These are phyloP conservation scores for Cystobasidium tubakii DNA, from an alignment of 768 basidiomycete genomes.

Conservation along the genomic window DNA sequence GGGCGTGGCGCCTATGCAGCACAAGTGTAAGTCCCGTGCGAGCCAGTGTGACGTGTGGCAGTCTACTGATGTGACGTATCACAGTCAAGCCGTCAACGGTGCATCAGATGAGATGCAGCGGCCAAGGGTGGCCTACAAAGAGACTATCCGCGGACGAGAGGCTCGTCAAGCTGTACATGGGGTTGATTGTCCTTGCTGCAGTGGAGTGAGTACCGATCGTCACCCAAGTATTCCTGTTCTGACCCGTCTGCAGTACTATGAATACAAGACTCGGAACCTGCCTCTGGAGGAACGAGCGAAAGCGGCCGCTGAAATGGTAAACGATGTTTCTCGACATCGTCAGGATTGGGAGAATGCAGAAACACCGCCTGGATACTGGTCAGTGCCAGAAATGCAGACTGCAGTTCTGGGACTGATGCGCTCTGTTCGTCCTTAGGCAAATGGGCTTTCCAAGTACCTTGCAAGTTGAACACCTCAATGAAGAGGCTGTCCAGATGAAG, in stretches of 20 bases:
- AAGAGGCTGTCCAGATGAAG: not conserved
- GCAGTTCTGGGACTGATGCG: not conserved
- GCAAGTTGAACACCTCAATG: not conserved
- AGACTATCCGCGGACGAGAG: constrained; percentile 65
- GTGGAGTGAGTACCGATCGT: constrained; percentile 56
- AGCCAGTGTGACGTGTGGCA: too few species aligned
- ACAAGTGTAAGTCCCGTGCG: not conserved
- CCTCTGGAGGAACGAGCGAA: constrained; percentile 2
- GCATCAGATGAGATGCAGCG: not conserved
- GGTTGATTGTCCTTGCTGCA: constrained; percentile 75
- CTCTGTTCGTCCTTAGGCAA: not conserved
- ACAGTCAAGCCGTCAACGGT: not conserved
- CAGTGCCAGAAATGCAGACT: not conserved
- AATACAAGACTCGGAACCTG: constrained; percentile 14
- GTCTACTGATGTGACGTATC: not conserved
- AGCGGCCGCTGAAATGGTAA: not conserved
- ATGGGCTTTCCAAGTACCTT: constrained; percentile 33
- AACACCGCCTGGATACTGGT: constrained; percentile 39
- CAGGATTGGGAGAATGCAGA: not conserved
- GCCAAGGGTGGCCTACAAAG: constrained; percentile 62
- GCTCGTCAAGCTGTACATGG: constrained; percentile 64
- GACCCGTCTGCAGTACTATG: constrained; percentile 33
- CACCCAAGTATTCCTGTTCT: not conserved
- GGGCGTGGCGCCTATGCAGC: constrained; percentile 32
- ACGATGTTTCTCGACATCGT: constrained; percentile 30